Conservation (phyloP, 2,329 filamentous ascomycete genomes). For the Akanthomyces lecanii region DNA sequence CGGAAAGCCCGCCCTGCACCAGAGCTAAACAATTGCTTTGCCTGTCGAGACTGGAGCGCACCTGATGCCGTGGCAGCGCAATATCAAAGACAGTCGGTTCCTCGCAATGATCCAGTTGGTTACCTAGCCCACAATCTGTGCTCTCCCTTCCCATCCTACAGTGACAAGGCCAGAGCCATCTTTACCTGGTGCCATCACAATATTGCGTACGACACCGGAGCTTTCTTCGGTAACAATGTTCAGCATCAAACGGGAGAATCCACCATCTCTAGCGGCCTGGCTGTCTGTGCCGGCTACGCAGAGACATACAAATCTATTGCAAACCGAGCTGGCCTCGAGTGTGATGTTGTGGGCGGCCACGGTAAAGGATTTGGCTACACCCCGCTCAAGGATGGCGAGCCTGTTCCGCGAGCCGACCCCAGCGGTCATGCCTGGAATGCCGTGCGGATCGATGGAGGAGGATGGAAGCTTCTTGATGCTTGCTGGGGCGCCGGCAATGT, state of each 20-base stretch:
- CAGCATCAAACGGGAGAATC: conserved; percentile 64
- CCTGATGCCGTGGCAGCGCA: conserved; percentile 74
- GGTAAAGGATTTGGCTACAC: conserved; percentile 81
- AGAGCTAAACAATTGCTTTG: conserved; percentile 55
- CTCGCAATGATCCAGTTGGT: conserved; percentile 58
- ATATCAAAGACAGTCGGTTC: conserved; percentile 69
- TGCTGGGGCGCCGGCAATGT: conserved; percentile 90
- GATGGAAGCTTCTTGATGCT: conserved; percentile 86
- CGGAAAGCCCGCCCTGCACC: conserved; percentile 28
- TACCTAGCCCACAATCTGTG: conserved; percentile 78
- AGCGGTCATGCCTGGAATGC: conserved; percentile 88
- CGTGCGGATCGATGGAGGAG: conserved; percentile 77
- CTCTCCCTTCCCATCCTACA: conserved; percentile 70
- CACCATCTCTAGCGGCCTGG: conserved; percentile 71
- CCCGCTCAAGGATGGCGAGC: conserved; percentile 57
- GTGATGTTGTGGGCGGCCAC: conserved; percentile 68
- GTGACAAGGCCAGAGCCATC: conserved; percentile 88
- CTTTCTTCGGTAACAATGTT: conserved; percentile 71
- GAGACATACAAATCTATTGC: conserved; percentile 76
- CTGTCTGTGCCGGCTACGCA: conserved; percentile 91
- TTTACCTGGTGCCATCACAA: conserved; percentile 97
- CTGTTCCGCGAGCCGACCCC: conserved; percentile 58
- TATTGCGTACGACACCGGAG: conserved; percentile 74
- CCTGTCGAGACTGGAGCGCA: conserved; percentile 82
- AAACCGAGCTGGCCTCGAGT: conserved; percentile 72